Evolutionary conservation across 306 rosid genomes (phyloP).

Genomic region (Cucurbita moschata): DNA sequence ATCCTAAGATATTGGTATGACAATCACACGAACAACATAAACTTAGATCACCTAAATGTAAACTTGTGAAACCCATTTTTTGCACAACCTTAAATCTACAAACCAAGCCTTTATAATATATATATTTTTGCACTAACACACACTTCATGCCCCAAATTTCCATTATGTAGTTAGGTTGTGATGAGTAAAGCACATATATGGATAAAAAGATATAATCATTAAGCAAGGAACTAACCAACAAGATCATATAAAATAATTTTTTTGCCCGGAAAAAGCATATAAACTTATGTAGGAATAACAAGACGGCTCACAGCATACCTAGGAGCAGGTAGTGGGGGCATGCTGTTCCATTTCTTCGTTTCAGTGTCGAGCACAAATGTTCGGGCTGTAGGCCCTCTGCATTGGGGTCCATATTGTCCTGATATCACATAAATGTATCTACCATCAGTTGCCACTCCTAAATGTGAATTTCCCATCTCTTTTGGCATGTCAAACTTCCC

Average conservation of each 20-base stretch:
- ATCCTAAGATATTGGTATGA: background rate
- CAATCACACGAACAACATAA: background rate
- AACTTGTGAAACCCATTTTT: background rate
- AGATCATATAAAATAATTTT: background rate
- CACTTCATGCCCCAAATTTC: background rate
- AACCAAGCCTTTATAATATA: background rate
- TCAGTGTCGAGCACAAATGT: constrained; percentile 53
- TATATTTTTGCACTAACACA: background rate
- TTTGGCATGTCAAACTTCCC: constrained; percentile 52
- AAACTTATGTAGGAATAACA: background rate
- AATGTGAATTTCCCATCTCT: constrained; percentile 85
- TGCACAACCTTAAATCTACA: background rate
- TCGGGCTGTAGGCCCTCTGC: constrained; percentile 54
- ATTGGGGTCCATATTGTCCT: constrained; percentile 80
- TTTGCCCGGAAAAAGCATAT: background rate
- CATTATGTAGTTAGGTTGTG: background rate
- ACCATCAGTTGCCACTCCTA: constrained; percentile 76
- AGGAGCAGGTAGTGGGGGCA: constrained; percentile 66
- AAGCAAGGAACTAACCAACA: background rate
- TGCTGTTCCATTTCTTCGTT: constrained; percentile 47
- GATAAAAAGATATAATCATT: background rate
- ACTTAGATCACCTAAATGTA: background rate
- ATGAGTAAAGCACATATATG: background rate
- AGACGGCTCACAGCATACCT: constrained; percentile 26
- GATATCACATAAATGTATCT: constrained; percentile 68